These are phyloP conservation scores for Pyrus hybrid DNA, from an alignment of 331 rosid genomes.

Conservation along the genomic window DNA sequence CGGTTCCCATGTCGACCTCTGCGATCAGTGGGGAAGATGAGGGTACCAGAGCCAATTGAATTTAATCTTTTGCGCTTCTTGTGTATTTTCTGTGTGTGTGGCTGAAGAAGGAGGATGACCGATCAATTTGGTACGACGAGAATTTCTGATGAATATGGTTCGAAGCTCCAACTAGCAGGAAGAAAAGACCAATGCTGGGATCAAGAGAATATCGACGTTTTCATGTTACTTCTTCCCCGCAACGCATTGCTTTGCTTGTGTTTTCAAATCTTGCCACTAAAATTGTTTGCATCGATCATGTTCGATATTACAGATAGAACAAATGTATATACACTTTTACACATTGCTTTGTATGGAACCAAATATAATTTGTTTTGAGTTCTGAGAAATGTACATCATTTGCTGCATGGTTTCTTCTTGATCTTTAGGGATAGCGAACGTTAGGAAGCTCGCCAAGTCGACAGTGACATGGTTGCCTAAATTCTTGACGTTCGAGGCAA, in stretches of 20 bases:
- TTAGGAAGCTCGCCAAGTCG: too few species aligned
- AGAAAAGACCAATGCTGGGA: constrained; percentile 17
- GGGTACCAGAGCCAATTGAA: constrained; percentile 42
- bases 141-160: neutral
- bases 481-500: neutral
- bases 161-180: constrained; percentile 20
- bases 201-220: constrained; percentile 12
- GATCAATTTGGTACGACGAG: neutral
- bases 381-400: neutral
- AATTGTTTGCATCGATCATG: too few species aligned
- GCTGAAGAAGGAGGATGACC: neutral
- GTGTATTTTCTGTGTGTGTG: neutral
- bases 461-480: too few species aligned
- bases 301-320: too few species aligned
- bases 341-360: too few species aligned
- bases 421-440: neutral
- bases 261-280: too few species aligned
- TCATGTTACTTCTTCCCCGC: neutral
- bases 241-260: too few species aligned
- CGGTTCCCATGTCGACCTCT: constrained; percentile 73
- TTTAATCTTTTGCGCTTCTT: neutral
- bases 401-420: neutral
- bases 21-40: constrained; percentile 40
- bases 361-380: neutral
- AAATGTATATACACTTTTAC: too few species aligned